Evolutionary conservation across 1,139 yeast genomes (phyloP).

Genomic region (Hansenula lynferdii): DNA sequence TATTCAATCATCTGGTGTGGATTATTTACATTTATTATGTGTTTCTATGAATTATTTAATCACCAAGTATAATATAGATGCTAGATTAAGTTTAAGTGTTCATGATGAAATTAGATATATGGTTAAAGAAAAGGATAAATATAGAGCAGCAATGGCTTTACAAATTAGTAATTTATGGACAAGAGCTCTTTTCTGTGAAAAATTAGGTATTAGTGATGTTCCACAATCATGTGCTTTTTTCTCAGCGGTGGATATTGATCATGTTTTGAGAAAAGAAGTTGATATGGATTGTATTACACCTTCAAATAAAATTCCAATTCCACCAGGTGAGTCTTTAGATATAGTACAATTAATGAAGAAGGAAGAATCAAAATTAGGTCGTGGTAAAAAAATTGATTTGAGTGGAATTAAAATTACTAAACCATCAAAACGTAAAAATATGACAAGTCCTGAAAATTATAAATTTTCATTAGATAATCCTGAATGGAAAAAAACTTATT

Average conservation of each 20-base stretch:
- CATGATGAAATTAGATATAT: conserved; percentile 93
- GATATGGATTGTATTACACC: conserved; percentile 87
- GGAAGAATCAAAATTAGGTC: conserved; percentile 19
- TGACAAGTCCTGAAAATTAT: too few species aligned
- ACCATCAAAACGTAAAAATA: too few species aligned
- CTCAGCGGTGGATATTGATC: conserved; percentile 89
- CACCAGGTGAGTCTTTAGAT: conserved; percentile 74
- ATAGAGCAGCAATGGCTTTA: conserved; percentile 72
- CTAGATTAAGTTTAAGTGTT: conserved; percentile 80
- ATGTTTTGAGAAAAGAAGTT: conserved; percentile 84
- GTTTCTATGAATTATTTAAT: conserved; percentile 85
- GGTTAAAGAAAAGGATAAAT: conserved; percentile 66
- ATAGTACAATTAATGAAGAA: conserved; percentile 48
- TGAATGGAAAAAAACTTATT: conserved; percentile 19
- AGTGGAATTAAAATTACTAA: conserved; percentile 6
- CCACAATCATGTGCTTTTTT: conserved; percentile 97
- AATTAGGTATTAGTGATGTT: conserved; percentile 79
- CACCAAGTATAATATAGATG: conserved; percentile 61
- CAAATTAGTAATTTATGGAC: conserved; percentile 96
- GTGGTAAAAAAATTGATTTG: conserved; percentile 14
- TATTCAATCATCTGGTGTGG: conserved; percentile 97
- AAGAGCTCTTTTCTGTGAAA: conserved; percentile 91
- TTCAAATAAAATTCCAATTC: conserved; percentile 66
- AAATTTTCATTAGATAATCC: conserved; percentile 15
- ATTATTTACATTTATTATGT: conserved; percentile 80